A percentile compares a stretch with the other conserved stretches of the same genome.
These are phyloP conservation scores for Nitzschia sp. DNA, from an alignment of 108 stramenopile genomes.

Conservation along the genomic window DNA sequence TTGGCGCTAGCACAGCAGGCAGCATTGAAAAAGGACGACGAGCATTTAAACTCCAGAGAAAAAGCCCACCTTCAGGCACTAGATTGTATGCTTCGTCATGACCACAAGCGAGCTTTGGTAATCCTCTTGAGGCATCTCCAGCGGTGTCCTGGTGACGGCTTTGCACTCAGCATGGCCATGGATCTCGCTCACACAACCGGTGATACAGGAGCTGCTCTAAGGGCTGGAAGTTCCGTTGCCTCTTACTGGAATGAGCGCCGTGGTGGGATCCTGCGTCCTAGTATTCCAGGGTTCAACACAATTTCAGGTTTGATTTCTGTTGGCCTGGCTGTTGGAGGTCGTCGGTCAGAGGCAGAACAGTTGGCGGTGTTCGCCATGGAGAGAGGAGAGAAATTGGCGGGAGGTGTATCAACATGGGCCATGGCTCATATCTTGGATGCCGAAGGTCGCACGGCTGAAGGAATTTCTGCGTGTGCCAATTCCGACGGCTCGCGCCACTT, in stretches of 20 bases:
- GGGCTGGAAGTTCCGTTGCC: constrained; percentile 69
- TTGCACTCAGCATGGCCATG: constrained; percentile 74
- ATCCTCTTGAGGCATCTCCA: constrained; percentile 57
- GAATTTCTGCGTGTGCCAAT: constrained; percentile 68
- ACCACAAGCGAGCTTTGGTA: constrained; percentile 59
- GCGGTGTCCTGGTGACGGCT: constrained; percentile 71
- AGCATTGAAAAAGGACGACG: constrained; percentile 31
- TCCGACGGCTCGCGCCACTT: constrained; percentile 64
- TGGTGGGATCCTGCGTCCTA: constrained; percentile 45
- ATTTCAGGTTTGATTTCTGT: constrained; percentile 62
- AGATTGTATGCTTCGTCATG: constrained; percentile 55
- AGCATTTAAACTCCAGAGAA: constrained; percentile 58
- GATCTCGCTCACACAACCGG: constrained; percentile 74
- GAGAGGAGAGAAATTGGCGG: constrained; percentile 50
- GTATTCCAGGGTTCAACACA: constrained; percentile 66
- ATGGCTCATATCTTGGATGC: constrained; percentile 64
- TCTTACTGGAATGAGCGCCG: constrained; percentile 82
- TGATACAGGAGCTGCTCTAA: constrained; percentile 58
- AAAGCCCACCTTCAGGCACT: constrained; percentile 62
- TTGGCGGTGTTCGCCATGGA: constrained; percentile 52
- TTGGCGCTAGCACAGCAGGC: constrained; percentile 51
- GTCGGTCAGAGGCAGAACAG: constrained; percentile 54
- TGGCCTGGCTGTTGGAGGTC: constrained; percentile 67
- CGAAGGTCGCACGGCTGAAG: constrained; percentile 77
- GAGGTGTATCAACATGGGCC: constrained; percentile 70